Evolutionary conservation across 1,139 yeast genomes (phyloP).

Genomic region (Yamadazyma trypodendri): DNA sequence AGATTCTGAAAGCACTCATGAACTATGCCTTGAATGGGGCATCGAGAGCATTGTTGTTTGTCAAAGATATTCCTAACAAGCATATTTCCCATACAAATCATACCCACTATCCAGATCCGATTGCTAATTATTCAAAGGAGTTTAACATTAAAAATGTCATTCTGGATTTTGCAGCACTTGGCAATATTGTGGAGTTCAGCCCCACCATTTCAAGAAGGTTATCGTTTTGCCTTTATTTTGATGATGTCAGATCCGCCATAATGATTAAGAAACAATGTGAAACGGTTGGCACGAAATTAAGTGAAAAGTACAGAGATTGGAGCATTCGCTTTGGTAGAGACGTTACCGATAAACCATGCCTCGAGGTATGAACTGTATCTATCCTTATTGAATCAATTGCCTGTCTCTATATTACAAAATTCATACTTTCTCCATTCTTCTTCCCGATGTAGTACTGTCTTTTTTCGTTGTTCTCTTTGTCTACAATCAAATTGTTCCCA

Average conservation of each 20-base stretch:
- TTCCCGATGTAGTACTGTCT: slow-evolving; percentile 14
- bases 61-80: slow-evolving; percentile 27
- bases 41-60: slow-evolving; percentile 34
- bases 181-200: slow-evolving; percentile 59
- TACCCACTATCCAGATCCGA: slow-evolving; percentile 33
- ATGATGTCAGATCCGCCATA: slow-evolving; percentile 63
- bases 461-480: slow-evolving; percentile 12
- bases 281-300: slow-evolving; percentile 32
- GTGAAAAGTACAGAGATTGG: slow-evolving; percentile 59
- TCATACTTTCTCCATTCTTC: slow-evolving; percentile 13
- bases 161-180: slow-evolving; percentile 55
- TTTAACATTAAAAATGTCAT: slow-evolving; percentile 33
- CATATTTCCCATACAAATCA: slow-evolving; percentile 13
- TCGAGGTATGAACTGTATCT: slow-evolving; percentile 2
- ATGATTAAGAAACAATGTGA: slow-evolving; percentile 53
- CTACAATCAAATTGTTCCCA: slow-evolving; percentile 2
- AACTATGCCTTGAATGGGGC: slow-evolving; percentile 33
- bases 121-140: slow-evolving; percentile 27
- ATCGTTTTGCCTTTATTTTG: slow-evolving; percentile 62
- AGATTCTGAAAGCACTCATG: slow-evolving; percentile 25
- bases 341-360: slow-evolving; percentile 52
- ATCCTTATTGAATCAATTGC: slow-evolving; percentile 1
- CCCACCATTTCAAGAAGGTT: slow-evolving; percentile 69
- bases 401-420: slow-evolving; percentile 14
- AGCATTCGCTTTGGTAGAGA: slow-evolving; percentile 66